phyloP scores from a whole-genome alignment of 768 basidiomycete species.

The Serendipita vermifera region DNA sequence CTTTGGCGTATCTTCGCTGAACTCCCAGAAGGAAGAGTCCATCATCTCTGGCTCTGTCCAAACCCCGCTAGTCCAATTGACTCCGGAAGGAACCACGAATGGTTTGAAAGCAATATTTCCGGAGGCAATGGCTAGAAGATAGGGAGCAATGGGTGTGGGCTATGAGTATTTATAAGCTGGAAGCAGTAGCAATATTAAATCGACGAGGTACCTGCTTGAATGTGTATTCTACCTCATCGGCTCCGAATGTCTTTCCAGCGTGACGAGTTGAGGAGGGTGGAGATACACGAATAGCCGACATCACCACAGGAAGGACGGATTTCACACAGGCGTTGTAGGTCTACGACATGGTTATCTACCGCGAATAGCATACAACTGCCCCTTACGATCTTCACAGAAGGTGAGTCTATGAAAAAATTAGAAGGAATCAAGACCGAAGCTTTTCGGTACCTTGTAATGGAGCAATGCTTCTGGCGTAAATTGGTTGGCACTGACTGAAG shows the following conservation, averaged over 20 bases:
- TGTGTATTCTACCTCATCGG: conserved; percentile 57
- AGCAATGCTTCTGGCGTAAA: conserved; percentile 65
- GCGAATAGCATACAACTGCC: not conserved
- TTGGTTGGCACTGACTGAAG: conserved; percentile 90
- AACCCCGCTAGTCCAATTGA: conserved; percentile 65
- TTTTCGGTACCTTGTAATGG: conserved; percentile 55
- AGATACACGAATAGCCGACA: conserved; percentile 70
- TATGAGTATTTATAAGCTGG: conserved; percentile 24
- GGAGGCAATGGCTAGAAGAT: conserved; percentile 82
- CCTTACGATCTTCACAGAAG: conserved; percentile 70
- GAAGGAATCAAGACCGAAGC: not conserved
- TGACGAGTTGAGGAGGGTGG: conserved; percentile 62
- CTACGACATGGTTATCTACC: conserved; percentile 23
- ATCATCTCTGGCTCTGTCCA: conserved; percentile 86
- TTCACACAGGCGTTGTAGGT: conserved; percentile 74
- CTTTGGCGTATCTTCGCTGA: conserved; percentile 73
- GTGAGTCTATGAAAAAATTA: conserved; percentile 45
- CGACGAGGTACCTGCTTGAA: conserved; percentile 59
- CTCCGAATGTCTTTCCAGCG: conserved; percentile 58
- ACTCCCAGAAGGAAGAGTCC: conserved; percentile 72
- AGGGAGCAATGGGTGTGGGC: conserved; percentile 77
- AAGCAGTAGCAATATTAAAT: not conserved
- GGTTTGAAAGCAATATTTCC: conserved; percentile 60
- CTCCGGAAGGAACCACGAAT: conserved; percentile 20
- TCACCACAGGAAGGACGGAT: conserved; percentile 71